These are phyloP conservation scores for Collybia nuda DNA, from an alignment of 768 basidiomycete species.

Conservation along the genomic window DNA sequence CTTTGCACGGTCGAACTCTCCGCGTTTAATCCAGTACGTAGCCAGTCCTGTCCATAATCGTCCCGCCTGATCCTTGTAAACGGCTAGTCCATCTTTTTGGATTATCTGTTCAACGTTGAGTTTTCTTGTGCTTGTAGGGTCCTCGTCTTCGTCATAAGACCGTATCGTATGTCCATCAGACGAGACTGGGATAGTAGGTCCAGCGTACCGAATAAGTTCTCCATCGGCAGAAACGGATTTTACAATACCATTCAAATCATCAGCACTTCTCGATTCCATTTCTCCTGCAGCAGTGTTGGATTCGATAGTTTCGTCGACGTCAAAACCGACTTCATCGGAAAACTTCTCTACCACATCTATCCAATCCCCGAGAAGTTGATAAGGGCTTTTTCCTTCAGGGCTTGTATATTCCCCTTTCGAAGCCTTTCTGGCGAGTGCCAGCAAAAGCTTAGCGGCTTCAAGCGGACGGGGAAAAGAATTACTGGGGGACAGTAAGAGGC, in stretches of 20 bases:
- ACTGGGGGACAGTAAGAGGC: conserved; percentile 62
- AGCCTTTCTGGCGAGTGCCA: conserved; percentile 83
- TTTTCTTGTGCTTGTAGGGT: conserved; percentile 65
- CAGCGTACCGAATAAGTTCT: conserved; percentile 69
- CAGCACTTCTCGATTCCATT: conserved; percentile 44
- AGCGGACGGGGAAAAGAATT: conserved; percentile 70
- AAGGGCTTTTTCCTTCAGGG: conserved; percentile 92
- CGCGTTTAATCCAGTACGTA: conserved; percentile 98
- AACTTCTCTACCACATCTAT: conserved; percentile 88
- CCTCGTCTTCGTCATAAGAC: conserved; percentile 80
- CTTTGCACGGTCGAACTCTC: conserved; percentile 90
- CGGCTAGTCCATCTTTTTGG: conserved; percentile 76
- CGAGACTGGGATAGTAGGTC: conserved; percentile 55
- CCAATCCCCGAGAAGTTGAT: conserved; percentile 91
- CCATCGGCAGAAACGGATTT: conserved; percentile 53
- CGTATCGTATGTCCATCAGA: conserved; percentile 48
- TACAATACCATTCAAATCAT: conserved; percentile 24
- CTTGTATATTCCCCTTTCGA: conserved; percentile 80
- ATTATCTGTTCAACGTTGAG: conserved; percentile 89
- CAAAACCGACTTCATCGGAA: conserved; percentile 91
- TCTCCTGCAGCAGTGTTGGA: conserved; percentile 52
- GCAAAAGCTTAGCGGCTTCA: conserved; percentile 89
- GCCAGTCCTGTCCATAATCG: conserved; percentile 94
- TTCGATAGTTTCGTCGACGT: conserved; percentile 68
- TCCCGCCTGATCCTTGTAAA: conserved; percentile 97